phyloP scores from a whole-genome alignment of 148 eudicot species.

The Chenopodium berlandieri region DNA sequence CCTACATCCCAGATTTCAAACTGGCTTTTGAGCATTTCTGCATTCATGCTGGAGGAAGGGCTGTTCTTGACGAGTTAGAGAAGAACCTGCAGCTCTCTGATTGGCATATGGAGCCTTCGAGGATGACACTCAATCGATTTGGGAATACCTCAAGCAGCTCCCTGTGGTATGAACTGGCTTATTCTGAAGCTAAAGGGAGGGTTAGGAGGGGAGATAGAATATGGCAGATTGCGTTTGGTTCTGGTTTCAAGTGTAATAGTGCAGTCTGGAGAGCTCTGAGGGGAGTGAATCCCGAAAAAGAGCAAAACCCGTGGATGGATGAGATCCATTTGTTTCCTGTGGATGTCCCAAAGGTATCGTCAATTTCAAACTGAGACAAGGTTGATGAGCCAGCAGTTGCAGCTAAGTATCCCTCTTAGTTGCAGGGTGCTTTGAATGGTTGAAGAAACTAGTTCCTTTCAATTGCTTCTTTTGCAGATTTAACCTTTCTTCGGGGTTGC shows the following conservation, averaged over 20 bases:
- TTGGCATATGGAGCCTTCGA: conserved; percentile 55
- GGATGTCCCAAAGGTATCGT: conserved; percentile 42
- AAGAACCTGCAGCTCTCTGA: conserved; percentile 45
- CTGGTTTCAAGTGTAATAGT: conserved; percentile 51
- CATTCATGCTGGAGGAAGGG: conserved; percentile 51
- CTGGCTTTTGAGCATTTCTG: conserved; percentile 52
- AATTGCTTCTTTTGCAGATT: background rate
- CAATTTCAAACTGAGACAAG: conserved; percentile 21
- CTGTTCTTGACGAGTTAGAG: conserved; percentile 47
- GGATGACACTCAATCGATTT: conserved; percentile 48
- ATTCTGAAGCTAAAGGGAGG: conserved; percentile 49
- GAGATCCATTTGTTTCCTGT: conserved; percentile 46
- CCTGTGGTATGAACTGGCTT: conserved; percentile 48
- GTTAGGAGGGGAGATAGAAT: conserved; percentile 43
- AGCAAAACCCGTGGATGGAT: conserved; percentile 57
- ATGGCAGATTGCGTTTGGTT: conserved; percentile 53
- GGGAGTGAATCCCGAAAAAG: conserved; percentile 34
- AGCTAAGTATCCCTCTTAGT: background rate
- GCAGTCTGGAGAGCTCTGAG: conserved; percentile 49
- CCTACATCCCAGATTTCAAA: conserved; percentile 47
- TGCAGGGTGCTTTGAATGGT: background rate
- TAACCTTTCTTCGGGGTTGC: background rate
- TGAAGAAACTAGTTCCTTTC: background rate
- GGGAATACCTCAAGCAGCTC: conserved; percentile 54
- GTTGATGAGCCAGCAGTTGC: background rate